Evolutionary conservation across 257 asterid genomes (phyloP), one percentile per base, ranked within the genome.

Genomic region (Verbascum thapsus): DNA sequence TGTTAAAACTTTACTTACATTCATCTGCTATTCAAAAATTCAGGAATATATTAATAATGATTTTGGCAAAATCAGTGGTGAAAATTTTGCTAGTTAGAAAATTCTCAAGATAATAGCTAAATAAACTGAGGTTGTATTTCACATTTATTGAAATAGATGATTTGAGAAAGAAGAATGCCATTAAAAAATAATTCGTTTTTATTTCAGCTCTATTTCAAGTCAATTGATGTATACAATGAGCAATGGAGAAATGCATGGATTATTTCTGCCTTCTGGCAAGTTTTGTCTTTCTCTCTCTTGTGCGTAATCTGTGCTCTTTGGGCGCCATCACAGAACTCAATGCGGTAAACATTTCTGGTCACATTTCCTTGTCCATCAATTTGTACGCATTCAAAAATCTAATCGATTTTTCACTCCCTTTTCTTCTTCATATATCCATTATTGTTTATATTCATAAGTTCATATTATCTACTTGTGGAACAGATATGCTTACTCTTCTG

Each of bases 251-350:
- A 81, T 49, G 91, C 88, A 20, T 84, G 91, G 91, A 71, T 84
- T 68, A 81, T 81, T 64, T 86, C 88, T 54, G 91, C 91, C 58
- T 81, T 84, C 69, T 84, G 91, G 91, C 88, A 84, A 57, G 86
- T 84, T 22, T 64, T 81, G 70, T 84, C 91, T 30, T 77, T 84
- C 80, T 77, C 83, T 43, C 82, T 84, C 64, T 76, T 84, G 53
- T 81, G 88, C 9, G 72, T 84, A 69, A 81, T 84, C 64, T 84
- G 91, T 59, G 83, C 81, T 65, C 88, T 84, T 50, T 81, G 91
- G 91, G 86, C 88, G 11, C 91, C 88, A 63, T 81, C 91, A 32
- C 88, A 77, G 70, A 84, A 59, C 65, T 79, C 91, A 51, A 84
- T 22, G 76, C 56, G 91, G 88, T 84, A 77, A 64, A 26, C 32